A percentile compares a stretch with the other conserved stretches of the same genome.
Conservation (phyloP, 1,139 yeast species). For the Candida smagusa region DNA sequence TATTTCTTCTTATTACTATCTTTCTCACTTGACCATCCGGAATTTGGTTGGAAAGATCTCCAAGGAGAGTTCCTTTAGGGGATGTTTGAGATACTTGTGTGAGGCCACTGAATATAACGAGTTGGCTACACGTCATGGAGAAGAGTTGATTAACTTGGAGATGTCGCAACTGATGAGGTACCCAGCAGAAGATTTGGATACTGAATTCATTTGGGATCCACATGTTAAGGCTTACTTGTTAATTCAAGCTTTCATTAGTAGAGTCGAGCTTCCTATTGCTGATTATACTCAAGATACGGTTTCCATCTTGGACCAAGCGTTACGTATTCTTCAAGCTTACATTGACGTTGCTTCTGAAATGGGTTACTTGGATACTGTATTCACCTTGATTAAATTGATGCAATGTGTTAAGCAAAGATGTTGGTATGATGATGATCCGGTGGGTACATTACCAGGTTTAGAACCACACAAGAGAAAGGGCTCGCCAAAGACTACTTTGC, state of each 20-base stretch:
- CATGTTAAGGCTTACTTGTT: conserved; percentile 87
- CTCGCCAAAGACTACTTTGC: conserved; percentile 17
- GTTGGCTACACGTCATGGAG: conserved; percentile 91
- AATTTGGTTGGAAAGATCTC: conserved; percentile 54
- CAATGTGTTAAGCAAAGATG: conserved; percentile 85
- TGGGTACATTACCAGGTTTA: conserved; percentile 69
- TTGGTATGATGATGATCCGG: conserved; percentile 80
- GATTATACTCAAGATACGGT: conserved; percentile 94
- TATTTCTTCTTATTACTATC: conserved; percentile 87
- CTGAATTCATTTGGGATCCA: conserved; percentile 87
- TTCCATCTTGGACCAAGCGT: conserved; percentile 87
- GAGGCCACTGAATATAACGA: conserved; percentile 90
- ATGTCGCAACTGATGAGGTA: conserved; percentile 79
- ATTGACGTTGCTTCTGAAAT: conserved; percentile 87
- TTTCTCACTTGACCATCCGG: conserved; percentile 87
- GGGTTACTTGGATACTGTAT: conserved; percentile 64
- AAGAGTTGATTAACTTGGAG: conserved; percentile 87
- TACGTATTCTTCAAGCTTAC: conserved; percentile 90
- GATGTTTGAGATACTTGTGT: conserved; percentile 68
- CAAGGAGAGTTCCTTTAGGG: conserved; percentile 55
- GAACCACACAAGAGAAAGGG: conserved; percentile 11
- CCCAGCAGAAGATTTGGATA: conserved; percentile 63
- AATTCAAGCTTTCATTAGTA: conserved; percentile 81
- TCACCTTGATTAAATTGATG: conserved; percentile 66
- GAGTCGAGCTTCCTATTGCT: conserved; percentile 86